Base-by-base conservation (phyloP, 495 filamentous ascomycete genomes). In the Monascus purpureus region DNA sequence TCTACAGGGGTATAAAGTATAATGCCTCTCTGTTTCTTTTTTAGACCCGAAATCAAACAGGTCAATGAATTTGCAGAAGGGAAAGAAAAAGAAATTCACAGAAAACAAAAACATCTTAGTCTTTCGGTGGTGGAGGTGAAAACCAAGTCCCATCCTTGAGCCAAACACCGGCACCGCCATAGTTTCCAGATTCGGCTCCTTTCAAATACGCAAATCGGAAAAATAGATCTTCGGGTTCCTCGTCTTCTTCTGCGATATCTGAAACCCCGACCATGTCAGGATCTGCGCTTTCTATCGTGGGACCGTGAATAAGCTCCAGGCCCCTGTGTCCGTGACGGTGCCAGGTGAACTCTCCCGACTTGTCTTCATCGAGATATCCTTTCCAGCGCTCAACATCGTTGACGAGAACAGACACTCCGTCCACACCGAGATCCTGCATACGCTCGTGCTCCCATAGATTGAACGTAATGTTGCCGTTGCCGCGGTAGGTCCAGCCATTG, bases 341-440 rank as follows among this genome's bases (percentile, higher is more conserved):
- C 61, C 61, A 65, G 13, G 54, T 63, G 23, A 65, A 65, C 30
- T 61, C 56, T 3, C 61, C 59, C 5, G 23, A 28, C 18, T 48
- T 40, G 33, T 63, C 59, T 32, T 70, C 65, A 29, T 68, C 65
- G 2, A 66, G 35, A 36, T 70, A 85, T 5, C 67, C 68, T 7
- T 76, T 57, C 53, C 73, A 88, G 36, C 87, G 62, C 52, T 97
- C 90, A 0, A 97, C 90, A 39, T 97, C 90, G 46, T 97, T 94
- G 15, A 97, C 78, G 1, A 97, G 57, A 12, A 95, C 73, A 37
- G 82, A 88, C 12, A 96, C 64, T 0, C 88, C 90, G 45, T 93
- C 75, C 29, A 96, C 70, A 2, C 82, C 85, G 35, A 92, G 65
- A 29, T 61, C 63, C 3, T 51, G 43, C 39, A 61, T 63, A 13